Percentiles rank a stretch among this genome's conserved stretches.
phyloP scores from a whole-genome alignment of 108 stramenopile species.

The Stephanodiscus minutulus region DNA sequence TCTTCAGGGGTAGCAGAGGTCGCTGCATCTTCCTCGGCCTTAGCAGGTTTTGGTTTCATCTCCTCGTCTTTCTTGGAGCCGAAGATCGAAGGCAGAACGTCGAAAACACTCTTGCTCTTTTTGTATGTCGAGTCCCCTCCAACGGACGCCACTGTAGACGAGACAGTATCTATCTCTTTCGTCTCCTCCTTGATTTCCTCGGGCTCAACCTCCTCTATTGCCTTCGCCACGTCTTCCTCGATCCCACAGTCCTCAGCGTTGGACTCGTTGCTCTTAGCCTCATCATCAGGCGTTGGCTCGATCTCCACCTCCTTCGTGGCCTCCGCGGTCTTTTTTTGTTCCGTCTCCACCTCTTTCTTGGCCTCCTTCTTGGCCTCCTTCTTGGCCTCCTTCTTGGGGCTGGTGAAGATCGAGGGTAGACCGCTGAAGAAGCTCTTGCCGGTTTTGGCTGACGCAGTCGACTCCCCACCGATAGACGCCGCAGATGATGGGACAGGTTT shows the following conservation, averaged over 20 bases:
- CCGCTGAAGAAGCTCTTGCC: constrained; percentile 5
- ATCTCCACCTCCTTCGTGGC: too few relatives aligned
- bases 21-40: not conserved
- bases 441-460: not conserved
- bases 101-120: not conserved
- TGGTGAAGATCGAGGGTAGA: not conserved
- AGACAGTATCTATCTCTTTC: not conserved
- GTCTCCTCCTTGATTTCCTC: not conserved
- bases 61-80: not conserved
- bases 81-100: not conserved
- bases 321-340: too few relatives aligned
- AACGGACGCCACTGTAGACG: not conserved
- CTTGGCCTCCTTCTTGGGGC: constrained; percentile 6
- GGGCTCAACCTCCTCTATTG: not conserved
- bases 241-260: not conserved
- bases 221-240: too few relatives aligned
- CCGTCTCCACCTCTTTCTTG: not conserved
- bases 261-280: not conserved
- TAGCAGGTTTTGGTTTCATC: not conserved
- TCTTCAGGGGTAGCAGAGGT: not conserved
- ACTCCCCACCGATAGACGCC: not conserved
- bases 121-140: not conserved
- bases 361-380: constrained; percentile 1
- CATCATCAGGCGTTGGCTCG: not conserved
- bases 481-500: not conserved